Base-by-base conservation (phyloP, 2,329 filamentous ascomycete species). In the Aspergillus nomiae region DNA sequence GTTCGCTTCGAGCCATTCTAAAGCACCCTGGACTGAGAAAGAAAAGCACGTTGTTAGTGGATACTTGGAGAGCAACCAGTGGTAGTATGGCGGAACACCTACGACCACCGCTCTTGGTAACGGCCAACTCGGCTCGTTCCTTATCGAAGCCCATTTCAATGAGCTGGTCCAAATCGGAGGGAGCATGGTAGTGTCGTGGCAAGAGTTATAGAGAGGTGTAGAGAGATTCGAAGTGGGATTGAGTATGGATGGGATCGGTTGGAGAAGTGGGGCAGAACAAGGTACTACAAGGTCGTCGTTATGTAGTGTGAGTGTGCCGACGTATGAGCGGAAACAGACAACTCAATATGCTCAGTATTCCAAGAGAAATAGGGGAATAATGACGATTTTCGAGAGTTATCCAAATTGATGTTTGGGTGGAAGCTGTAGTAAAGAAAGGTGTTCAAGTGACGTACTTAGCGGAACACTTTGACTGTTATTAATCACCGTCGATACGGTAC, bases 1-100 rank as follows among this genome's bases (percentile, higher is more conserved):
- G 75, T 96, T 96, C 71, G 91, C 87, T 76, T 96, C 94, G 1
- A 99, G 86, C 95, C 95, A 99, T 81, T 97, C 92, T 62, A 99
- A 86, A 58, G 95, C 95, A 69, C 89, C 90, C 76, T 95, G 90
- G 54, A 97, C 92, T 94, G 60, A 63, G 28, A 14, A 41, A 16
- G n/a, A 30, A 21, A 41, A 19, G n/a, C 21, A 34, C 34, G 8
- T n/a, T 57, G 56, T 70, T 60, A 73, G 65, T 28, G 55, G 14
- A 43, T 54, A n/a, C n/a, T n/a, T 21, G 12, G 19, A n/a, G 32
- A 6, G n/a, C 41, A 32, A 11, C 2, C 48, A 58, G 9, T 11
- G 3, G 61, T 34, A n/a, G 45, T 67, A 46, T 32, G 28, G 16
- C 48, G 30, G 57, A 45, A 12, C 19, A 82, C 90, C 80, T 82